Evolutionary conservation across 371 early-diverging fungal genomes (phyloP), one percentile per base, ranked within the genome.

Genomic region (Circinella minor): DNA sequence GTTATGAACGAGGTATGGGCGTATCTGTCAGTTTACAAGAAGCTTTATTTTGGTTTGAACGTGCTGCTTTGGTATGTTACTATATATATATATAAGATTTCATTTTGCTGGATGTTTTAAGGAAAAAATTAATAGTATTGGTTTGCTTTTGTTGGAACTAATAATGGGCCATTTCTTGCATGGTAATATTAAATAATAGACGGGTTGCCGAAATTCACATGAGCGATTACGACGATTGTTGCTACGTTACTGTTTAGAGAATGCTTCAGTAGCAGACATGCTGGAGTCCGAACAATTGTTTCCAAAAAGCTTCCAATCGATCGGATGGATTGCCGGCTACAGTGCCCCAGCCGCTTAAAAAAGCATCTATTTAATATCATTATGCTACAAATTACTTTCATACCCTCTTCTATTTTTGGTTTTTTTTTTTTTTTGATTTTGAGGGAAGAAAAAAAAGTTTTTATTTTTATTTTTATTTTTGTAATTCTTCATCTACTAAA

Each of bases 1-100:
- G 86, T n/a, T 82, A 84, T 69, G 91, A 90, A 72, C 88, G 91
- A 66, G 94, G 93, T 6, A 71, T 86, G 55, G 92, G 92, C 7
- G 84, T 84, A 37, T 76, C 81, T n/a, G 77, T 82, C 37, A 82
- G 92, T 70, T 68, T 89, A n/a, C 77, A 79, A 63, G 79, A 84
- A 69, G 92, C 93, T 1, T 79, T 89, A 11, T 62, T 71, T 61
- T 93, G 92, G 93, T 92, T 90, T 71, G 87, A 87, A 75, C 81
- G 83, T n/a, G 93, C 93, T n/a, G 92, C 92, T 20, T 63, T 78
- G 66, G 72, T 67, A 85, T 66, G 73, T 76, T 4, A 1, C 1
- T 43, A 9, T 11, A 9, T 9, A 43, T 43, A 43, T 43, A 43
- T 43, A n/a, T n/a, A n/a, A n/a, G 6, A 3, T 43, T 43, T 11